These are phyloP conservation scores for Enterocytospora artemiae DNA, from an alignment of 371 early-diverging fungal genomes.

Conservation along the genomic window DNA sequence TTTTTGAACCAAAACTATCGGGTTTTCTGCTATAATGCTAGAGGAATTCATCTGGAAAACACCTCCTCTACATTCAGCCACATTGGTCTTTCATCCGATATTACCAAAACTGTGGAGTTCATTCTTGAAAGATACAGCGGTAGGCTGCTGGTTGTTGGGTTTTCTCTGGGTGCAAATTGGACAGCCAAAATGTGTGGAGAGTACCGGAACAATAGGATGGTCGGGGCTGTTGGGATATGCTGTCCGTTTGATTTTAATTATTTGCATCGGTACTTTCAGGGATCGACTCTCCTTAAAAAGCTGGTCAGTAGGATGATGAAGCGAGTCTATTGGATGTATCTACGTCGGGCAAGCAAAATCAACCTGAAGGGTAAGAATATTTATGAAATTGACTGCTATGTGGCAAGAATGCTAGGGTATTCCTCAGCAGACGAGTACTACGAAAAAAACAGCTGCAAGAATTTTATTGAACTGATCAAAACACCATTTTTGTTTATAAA, in stretches of 20 bases:
- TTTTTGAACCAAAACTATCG: constrained; percentile 38
- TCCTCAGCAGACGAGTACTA: constrained; percentile 39
- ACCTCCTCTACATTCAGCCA: constrained; percentile 46
- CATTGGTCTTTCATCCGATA: constrained; percentile 55
- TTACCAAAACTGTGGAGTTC: constrained; percentile 38
- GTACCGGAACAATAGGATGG: constrained; percentile 24
- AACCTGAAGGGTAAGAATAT: constrained; percentile 17
- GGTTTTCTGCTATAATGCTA: constrained; percentile 49
- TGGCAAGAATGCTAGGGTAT: constrained; percentile 21
- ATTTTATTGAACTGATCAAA: constrained; percentile 40
- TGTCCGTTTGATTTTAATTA: constrained; percentile 55
- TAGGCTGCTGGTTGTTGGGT: constrained; percentile 49
- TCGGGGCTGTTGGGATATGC: constrained; percentile 49
- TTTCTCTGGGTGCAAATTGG: constrained; percentile 54
- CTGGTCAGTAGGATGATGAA: constrained; percentile 42
- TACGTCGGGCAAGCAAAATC: constrained; percentile 27
- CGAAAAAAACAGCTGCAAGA: constrained; percentile 32
- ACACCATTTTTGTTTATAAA: constrained; percentile 70
- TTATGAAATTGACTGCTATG: constrained; percentile 22
- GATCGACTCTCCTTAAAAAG: constrained; percentile 29
- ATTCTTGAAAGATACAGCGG: constrained; percentile 49
- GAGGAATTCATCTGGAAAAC: constrained; percentile 28
- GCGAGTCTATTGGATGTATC: constrained; percentile 44
- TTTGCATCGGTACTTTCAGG: constrained; percentile 30
- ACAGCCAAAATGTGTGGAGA: constrained; percentile 51